Conservation (phyloP, 345 rosid genomes). For the Lepidium aucheri region DNA sequence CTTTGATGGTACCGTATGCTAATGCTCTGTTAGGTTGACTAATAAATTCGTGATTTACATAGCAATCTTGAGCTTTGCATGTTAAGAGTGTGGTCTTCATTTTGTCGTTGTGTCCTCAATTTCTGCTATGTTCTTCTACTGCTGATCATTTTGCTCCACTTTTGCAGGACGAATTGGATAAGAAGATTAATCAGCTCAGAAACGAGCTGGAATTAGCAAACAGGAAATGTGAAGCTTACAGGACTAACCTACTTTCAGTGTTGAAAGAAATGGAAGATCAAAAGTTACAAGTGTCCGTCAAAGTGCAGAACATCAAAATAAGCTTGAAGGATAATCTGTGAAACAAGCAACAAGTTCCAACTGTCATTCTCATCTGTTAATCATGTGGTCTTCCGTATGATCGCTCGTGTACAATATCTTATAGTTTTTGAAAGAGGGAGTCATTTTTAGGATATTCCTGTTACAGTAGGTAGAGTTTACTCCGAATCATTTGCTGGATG, state of each 20-base stretch:
- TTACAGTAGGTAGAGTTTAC: slow-evolving; percentile 14
- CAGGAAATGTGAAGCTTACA: slow-evolving; percentile 39
- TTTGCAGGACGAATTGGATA: slow-evolving; percentile 43
- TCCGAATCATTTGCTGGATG: neutral
- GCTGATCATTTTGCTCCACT: neutral
- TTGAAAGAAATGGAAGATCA: slow-evolving; percentile 48
- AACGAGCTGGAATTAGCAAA: slow-evolving; percentile 35
- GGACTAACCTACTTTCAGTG: slow-evolving; percentile 44
- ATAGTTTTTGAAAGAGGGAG: neutral
- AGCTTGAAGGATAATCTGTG: slow-evolving; percentile 34
- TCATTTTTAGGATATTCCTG: neutral
- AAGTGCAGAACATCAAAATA: slow-evolving; percentile 36
- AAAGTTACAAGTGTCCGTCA: slow-evolving; percentile 38
- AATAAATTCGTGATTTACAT: neutral
- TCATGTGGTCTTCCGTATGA: slow-evolving; percentile 33
- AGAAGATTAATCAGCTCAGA: slow-evolving; percentile 35
- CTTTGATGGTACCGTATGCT: too few relatives aligned
- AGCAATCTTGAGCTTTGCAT: neutral
- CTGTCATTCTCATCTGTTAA: slow-evolving; percentile 34
- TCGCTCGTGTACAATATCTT: neutral
- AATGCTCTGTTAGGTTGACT: too few relatives aligned
- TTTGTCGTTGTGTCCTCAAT: neutral
- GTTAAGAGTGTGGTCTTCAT: neutral
- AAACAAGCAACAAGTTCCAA: slow-evolving; percentile 15
- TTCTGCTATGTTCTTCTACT: neutral